Percentiles rank a stretch among this genome's conserved stretches.
Conservation (phyloP, 331 rosid species). For the Saraca asoca region DNA sequence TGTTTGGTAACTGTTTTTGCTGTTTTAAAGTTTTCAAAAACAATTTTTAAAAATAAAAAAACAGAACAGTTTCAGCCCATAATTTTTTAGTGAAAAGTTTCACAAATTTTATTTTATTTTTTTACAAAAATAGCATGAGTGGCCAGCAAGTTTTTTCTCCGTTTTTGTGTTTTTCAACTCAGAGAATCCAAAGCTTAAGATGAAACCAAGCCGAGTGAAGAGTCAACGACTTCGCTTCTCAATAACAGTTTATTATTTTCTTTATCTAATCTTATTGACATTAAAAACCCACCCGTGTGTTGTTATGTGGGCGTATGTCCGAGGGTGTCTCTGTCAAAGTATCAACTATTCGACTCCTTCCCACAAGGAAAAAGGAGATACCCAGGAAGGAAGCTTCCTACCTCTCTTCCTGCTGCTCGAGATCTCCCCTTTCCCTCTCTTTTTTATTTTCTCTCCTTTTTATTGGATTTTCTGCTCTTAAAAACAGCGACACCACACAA, state of each 20-base stretch:
- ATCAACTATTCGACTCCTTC: slow-evolving; percentile 48
- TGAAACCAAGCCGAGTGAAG: neutral
- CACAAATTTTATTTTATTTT: too few species aligned
- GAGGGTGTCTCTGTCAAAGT: slow-evolving; percentile 36
- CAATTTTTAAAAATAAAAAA: too few species aligned
- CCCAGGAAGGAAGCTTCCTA: slow-evolving; percentile 80
- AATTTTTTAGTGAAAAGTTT: too few species aligned
- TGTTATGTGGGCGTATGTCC: slow-evolving; percentile 11
- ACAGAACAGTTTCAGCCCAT: too few species aligned
- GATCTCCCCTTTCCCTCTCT: slow-evolving; percentile 41
- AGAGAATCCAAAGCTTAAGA: slow-evolving; percentile 75
- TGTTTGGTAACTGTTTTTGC: too few species aligned
- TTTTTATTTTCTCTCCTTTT: slow-evolving; percentile 19
- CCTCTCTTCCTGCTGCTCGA: slow-evolving; percentile 51
- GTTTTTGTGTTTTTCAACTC: slow-evolving; percentile 33
- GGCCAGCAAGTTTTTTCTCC: too few species aligned
- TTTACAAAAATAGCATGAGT: too few species aligned
- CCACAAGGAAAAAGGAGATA: slow-evolving; percentile 44
- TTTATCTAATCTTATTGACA: neutral
- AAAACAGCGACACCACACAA: slow-evolving; percentile 10
- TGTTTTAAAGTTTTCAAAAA: too few species aligned
- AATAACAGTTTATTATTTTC: too few species aligned
- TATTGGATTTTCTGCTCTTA: slow-evolving; percentile 21
- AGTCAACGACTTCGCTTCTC: slow-evolving; percentile 53
- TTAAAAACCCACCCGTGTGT: slow-evolving; percentile 54